Evolutionary conservation across 441 rosid genomes (phyloP).

Genomic region (Pelargonium fulgidum): DNA sequence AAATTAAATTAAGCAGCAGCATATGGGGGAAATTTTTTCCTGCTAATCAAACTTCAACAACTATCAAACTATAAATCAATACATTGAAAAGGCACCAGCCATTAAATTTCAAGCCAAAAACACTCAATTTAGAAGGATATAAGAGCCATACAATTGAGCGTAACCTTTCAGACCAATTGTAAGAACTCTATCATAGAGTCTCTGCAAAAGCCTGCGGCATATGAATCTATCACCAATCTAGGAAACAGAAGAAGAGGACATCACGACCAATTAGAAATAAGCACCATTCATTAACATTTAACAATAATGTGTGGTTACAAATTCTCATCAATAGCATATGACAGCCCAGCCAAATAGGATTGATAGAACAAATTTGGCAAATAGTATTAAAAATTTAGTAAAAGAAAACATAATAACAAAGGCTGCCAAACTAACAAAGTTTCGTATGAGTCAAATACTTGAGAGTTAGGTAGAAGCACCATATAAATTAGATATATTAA

Average conservation of each 20-base stretch:
- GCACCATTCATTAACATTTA: background rate
- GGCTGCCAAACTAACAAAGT: too few species aligned
- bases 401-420: too few species aligned
- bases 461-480: too few species aligned
- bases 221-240: conserved; percentile 28
- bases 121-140: background rate
- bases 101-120: background rate
- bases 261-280: background rate
- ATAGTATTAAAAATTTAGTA: background rate
- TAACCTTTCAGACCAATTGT: conserved; percentile 28
- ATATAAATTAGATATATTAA: too few species aligned
- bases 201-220: conserved; percentile 22
- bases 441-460: too few species aligned
- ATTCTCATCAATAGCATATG: background rate
- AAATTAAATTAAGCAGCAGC: background rate
- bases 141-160: conserved; percentile 24
- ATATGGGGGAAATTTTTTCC: too few species aligned
- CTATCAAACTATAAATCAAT: background rate
- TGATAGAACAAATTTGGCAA: background rate
- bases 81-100: background rate
- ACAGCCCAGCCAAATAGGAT: background rate
- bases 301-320: background rate
- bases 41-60: too few species aligned
- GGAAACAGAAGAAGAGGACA: conserved; percentile 7
- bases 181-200: conserved; percentile 25